Percentiles rank a stretch among this genome's conserved stretches.
These are phyloP conservation scores for Rhizoctonia solani DNA, from an alignment of 1,284 basidiomycete species.

Conservation along the genomic window DNA sequence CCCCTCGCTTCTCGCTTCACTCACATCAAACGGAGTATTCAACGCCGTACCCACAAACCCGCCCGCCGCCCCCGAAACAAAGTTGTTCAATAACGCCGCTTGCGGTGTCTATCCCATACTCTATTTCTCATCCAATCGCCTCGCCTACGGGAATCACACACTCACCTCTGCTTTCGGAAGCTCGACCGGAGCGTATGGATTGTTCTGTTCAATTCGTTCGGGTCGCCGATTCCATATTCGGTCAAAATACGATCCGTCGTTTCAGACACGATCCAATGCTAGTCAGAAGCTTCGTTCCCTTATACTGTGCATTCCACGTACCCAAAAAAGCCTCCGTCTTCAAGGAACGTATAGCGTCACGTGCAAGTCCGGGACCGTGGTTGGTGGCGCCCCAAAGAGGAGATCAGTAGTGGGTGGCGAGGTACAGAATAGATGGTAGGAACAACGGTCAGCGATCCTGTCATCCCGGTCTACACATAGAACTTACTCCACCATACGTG, in stretches of 20 bases:
- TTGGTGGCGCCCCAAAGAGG: conserved; percentile 9
- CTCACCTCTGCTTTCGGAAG: conserved; percentile 83
- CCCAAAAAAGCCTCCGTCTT: conserved; percentile 88
- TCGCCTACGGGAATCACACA: conserved; percentile 13
- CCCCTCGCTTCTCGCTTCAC: conserved; percentile 18
- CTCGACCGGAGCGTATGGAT: conserved; percentile 56
- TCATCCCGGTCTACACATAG: neutral
- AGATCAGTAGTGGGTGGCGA: neutral
- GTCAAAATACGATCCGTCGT: too few relatives aligned
- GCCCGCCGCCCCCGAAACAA: conserved; percentile 86
- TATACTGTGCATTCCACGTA: too few relatives aligned
- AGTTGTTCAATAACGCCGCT: conserved; percentile 85
- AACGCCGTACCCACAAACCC: conserved; percentile 79
- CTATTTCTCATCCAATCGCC: neutral
- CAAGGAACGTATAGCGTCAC: neutral
- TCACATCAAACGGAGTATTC: conserved; percentile 78
- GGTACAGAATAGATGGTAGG: neutral
- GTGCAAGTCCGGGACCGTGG: too few relatives aligned
- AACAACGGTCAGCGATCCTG: neutral
- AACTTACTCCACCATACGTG: conserved; percentile 74
- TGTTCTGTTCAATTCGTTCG: conserved; percentile 17
- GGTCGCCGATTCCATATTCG: too few relatives aligned
- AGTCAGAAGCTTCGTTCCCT: too few relatives aligned
- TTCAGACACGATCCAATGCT: too few relatives aligned
- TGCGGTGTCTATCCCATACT: conserved; percentile 60